These are phyloP conservation scores for Zygoascus flipseniorum DNA, from an alignment of 805 yeast genomes.

Conservation along the genomic window DNA sequence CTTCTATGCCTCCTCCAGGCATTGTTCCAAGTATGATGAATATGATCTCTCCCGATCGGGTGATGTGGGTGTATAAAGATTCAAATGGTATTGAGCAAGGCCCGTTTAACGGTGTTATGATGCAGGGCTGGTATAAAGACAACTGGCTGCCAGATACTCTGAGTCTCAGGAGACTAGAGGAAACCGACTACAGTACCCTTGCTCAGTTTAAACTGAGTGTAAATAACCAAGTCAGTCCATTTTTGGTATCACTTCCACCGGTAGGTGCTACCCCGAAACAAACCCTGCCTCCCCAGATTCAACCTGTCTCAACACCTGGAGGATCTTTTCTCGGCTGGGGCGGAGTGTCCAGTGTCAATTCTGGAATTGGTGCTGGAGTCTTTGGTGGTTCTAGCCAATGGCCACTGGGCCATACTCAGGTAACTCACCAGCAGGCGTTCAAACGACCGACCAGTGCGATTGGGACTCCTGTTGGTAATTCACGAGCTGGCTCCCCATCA, in stretches of 20 bases:
- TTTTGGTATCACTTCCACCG: constrained; percentile 38
- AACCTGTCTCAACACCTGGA: not conserved
- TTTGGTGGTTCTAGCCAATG: not conserved
- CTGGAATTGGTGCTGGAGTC: no score
- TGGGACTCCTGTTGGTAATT: not conserved
- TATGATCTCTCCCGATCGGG: constrained; percentile 32
- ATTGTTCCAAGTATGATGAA: constrained; percentile 5
- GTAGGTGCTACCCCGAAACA: not conserved
- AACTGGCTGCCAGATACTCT: constrained; percentile 51
- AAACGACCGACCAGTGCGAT: not conserved
- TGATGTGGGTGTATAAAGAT: constrained; percentile 69
- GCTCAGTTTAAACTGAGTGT: constrained; percentile 43
- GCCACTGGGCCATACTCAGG: not conserved
- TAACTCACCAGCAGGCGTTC: not conserved
- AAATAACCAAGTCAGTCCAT: constrained; percentile 49
- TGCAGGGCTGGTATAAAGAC: constrained; percentile 70
- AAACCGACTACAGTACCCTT: constrained; percentile 41
- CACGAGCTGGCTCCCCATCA: not conserved
- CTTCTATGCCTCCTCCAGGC: constrained; percentile 14
- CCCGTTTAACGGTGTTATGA: constrained; percentile 62
- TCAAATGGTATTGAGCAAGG: constrained; percentile 67
- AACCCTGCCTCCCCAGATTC: not conserved
- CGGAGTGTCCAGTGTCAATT: not conserved
- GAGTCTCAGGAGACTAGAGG: constrained; percentile 51
- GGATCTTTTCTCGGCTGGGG: not conserved